Evolutionary conservation across 305 asterid species (phyloP).

Genomic region (Fraxinus latifolia): DNA sequence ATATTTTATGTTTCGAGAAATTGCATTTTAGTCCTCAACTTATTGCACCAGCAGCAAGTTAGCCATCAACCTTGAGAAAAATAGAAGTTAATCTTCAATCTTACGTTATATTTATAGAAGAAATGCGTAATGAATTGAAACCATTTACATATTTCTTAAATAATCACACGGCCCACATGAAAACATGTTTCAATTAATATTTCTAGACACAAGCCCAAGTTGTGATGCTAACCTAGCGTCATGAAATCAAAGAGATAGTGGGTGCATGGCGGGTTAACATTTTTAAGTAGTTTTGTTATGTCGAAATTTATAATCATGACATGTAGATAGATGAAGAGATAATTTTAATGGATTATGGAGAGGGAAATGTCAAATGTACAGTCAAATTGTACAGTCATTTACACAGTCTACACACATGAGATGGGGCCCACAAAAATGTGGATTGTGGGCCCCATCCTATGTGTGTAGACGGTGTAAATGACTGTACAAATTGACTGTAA

Average conservation of each 20-base stretch:
- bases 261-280: background rate
- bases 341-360: no score
- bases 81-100: background rate
- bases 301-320: background rate
- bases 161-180: background rate
- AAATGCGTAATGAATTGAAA: background rate
- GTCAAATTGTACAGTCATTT: no score
- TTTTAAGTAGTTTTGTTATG: background rate
- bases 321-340: background rate
- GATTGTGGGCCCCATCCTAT: no score
- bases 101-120: background rate
- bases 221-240: background rate
- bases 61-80: background rate
- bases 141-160: background rate
- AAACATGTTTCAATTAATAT: background rate
- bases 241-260: background rate
- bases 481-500: no score
- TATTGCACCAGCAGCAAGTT: background rate
- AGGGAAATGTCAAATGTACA: no score
- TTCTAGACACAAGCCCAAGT: background rate
- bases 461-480: no score
- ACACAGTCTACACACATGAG: no score
- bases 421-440: no score
- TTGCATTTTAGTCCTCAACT: background rate
- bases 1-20: background rate